Conservation (phyloP, 164 flowering plant genomes). For the Magnolia officinalis region DNA sequence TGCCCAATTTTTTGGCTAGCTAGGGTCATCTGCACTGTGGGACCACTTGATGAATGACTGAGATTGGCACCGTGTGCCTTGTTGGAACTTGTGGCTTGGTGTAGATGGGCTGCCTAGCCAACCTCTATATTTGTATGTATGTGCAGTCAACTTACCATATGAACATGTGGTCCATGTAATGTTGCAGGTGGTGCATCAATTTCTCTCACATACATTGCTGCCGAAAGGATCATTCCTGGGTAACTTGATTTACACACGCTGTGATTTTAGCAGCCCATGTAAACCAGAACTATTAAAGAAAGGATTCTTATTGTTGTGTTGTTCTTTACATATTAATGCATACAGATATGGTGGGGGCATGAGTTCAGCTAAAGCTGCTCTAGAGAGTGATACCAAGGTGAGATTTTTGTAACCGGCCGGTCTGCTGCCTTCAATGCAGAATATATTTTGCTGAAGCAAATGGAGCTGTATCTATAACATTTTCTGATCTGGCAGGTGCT, state of each 20-base stretch:
- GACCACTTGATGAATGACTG: no score
- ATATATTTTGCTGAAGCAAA: not conserved
- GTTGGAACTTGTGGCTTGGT: no score
- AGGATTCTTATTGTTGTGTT: not conserved
- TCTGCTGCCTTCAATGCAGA: not conserved
- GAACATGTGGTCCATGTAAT: conserved; percentile 7
- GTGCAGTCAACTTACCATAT: not conserved
- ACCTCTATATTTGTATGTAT: not conserved
- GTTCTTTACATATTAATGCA: not conserved
- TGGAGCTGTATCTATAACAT: not conserved
- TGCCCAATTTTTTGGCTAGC: not conserved
- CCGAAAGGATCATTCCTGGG: conserved; percentile 98
- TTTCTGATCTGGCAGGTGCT: conserved; percentile 59
- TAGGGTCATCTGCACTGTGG: no score
- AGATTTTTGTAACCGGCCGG: not conserved
- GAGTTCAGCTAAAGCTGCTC: conserved; percentile 99
- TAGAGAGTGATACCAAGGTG: conserved; percentile 90
- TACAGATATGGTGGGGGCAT: conserved; percentile 96
- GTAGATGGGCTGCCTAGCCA: not conserved
- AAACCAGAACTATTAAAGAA: not conserved
- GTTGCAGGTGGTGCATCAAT: conserved; percentile 84
- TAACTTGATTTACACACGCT: conserved; percentile 17
- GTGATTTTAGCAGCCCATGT: not conserved
- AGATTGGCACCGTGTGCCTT: no score
- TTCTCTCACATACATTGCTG: conserved; percentile 94